phyloP scores from a whole-genome alignment of 176 grass and related monocot species.

The Rhynchospora tenuis region DNA sequence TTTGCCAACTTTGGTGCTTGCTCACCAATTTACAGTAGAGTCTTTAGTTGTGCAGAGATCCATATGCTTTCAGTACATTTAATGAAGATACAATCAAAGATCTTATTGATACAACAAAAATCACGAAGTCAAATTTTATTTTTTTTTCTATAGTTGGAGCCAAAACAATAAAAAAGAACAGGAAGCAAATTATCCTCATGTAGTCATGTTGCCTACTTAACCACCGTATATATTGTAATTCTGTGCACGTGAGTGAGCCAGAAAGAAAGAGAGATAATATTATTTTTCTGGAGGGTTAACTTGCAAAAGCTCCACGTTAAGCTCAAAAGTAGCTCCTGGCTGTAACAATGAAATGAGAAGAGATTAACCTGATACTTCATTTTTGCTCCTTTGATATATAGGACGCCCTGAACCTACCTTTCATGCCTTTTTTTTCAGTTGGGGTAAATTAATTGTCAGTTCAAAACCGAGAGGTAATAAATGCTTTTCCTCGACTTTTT shows the following conservation, averaged over 20 bases:
- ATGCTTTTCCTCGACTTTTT: background rate
- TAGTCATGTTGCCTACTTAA: too few relatives aligned
- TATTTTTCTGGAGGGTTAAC: slow-evolving; percentile 38
- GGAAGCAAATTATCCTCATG: too few relatives aligned
- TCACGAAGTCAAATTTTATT: background rate
- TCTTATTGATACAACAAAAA: background rate
- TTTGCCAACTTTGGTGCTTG: background rate
- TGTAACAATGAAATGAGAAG: slow-evolving; percentile 32
- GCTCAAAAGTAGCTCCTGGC: slow-evolving; percentile 61
- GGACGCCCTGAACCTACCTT: background rate
- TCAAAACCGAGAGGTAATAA: background rate
- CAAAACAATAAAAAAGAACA: too few relatives aligned
- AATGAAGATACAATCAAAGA: background rate
- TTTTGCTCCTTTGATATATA: background rate
- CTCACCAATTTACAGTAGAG: background rate
- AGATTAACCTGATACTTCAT: background rate
- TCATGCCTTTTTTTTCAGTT: background rate
- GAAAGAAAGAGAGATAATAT: slow-evolving; percentile 10
- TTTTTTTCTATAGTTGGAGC: background rate
- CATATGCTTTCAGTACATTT: background rate
- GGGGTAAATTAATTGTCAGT: background rate
- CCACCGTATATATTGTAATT: too few relatives aligned
- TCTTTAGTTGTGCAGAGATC: background rate
- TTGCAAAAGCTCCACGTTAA: slow-evolving; percentile 80
- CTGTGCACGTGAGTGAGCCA: background rate